Base-by-base conservation (phyloP, 257 asterid species). In the Solanum ahanhuiri region DNA sequence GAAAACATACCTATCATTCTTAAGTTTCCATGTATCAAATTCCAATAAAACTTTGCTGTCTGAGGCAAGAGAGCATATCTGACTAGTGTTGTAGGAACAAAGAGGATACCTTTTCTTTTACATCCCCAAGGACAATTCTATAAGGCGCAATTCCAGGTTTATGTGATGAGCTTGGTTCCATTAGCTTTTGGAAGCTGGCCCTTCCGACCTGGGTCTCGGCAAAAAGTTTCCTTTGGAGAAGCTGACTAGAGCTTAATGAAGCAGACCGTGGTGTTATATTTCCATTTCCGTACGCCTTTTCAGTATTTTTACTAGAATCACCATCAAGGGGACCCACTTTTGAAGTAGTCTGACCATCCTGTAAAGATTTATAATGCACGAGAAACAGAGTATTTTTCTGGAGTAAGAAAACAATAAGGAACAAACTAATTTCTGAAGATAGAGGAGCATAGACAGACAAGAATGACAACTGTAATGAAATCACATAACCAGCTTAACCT, bases 81-180 rank as follows among this genome's bases (percentile, higher is more conserved):
- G 66, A 18, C 34, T 71, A 71, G 48, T 28, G 87, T 43, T 39
- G 18, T 41, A 71, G 41, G 86, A 5, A 22, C 82, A 41, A 86
- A 87, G 71, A 66, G 48, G 28, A 81, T 87, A 95, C 99, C 98
- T 92, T 96, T 86, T 96, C 98, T 89, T 94, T 96, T 70, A 93
- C 92, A 89, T 94, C 92, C 71, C 98, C 99, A 25, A 96, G 93
- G 85, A 96, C 96, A 91, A 95, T 93, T 90, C 99, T 91, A 87
- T 96, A 95, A 89, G 99, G 97, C 91, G 98, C 98, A 64, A 95
- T 89, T 87, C 98, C 99, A 70, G 98, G 99, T 87, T 87, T 81
- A 75, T 93, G 96, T 54, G 97, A 91, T 71, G 93, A 92, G 91
- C 99, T 95, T 86, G 98, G 98, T 89, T 95, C 98, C 70, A 96